Conservation (phyloP, 768 basidiomycete genomes). For the Tulasnella calospora region DNA sequence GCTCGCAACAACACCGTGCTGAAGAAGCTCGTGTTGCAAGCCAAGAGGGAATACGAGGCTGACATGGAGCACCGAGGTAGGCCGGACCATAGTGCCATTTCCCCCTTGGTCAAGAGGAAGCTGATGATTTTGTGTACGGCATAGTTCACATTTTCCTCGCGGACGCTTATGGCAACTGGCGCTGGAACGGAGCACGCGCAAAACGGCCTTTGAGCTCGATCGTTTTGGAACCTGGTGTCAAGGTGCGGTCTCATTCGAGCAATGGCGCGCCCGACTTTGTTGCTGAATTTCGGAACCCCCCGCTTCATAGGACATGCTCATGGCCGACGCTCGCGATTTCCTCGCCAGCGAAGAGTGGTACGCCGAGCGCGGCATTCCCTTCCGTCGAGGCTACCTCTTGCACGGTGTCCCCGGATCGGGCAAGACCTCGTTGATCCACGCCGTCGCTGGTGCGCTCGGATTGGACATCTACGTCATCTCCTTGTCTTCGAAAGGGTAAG, state of each 20-base stretch:
- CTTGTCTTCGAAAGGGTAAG: conserved; percentile 79
- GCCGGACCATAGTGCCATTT: background rate
- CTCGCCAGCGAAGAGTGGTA: conserved; percentile 53
- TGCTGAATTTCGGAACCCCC: background rate
- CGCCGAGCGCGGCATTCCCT: conserved; percentile 86
- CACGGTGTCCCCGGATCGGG: conserved; percentile 56
- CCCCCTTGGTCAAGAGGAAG: background rate
- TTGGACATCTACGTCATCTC: conserved; percentile 91
- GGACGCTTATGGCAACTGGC: conserved; percentile 82
- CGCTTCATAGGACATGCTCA: conserved; percentile 68
- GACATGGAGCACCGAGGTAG: conserved; percentile 71
- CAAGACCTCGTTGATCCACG: conserved; percentile 33
- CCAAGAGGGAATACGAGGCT: conserved; percentile 84
- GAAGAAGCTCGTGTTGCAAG: conserved; percentile 80
- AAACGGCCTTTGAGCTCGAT: conserved; percentile 92
- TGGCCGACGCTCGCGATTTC: conserved; percentile 57
- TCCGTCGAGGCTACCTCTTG: conserved; percentile 73
- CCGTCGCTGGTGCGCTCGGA: conserved; percentile 54
- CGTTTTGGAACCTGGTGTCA: conserved; percentile 81
- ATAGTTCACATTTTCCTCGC: conserved; percentile 79
- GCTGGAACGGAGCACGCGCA: conserved; percentile 83
- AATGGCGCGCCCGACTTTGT: background rate
- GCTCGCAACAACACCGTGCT: conserved; percentile 84
- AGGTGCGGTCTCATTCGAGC: conserved; percentile 33
- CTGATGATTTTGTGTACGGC: background rate